Percentiles rank a stretch among this genome's conserved stretches.
Evolutionary conservation across 768 basidiomycete genomes (phyloP).

Genomic region (Crepidotus variabilis): DNA sequence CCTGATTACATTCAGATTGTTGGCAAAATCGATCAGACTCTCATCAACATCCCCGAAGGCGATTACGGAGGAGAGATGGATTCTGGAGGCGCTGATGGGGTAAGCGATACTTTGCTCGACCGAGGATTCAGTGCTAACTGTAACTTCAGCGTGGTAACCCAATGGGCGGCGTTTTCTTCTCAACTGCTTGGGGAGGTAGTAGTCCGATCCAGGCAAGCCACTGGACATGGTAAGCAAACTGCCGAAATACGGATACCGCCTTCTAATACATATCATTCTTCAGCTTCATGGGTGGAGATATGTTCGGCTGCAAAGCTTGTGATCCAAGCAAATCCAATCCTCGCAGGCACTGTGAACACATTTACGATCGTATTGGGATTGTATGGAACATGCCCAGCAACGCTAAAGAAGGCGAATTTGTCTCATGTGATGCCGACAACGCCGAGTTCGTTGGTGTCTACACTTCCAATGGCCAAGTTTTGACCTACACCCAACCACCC

Average conservation of each 20-base stretch:
- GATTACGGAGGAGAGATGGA: slow-evolving; percentile 78
- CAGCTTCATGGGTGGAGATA: slow-evolving; percentile 23
- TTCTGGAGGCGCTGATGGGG: slow-evolving; percentile 63
- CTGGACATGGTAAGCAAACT: slow-evolving; percentile 65
- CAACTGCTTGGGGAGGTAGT: slow-evolving; percentile 44
- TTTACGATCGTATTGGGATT: slow-evolving; percentile 73
- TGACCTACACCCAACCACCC: slow-evolving; percentile 39
- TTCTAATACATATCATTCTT: slow-evolving; percentile 46
- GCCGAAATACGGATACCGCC: slow-evolving; percentile 52
- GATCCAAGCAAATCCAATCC: slow-evolving; percentile 49
- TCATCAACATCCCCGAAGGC: slow-evolving; percentile 43
- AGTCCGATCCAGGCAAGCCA: slow-evolving; percentile 51
- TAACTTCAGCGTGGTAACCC: slow-evolving; percentile 66
- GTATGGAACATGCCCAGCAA: slow-evolving; percentile 66
- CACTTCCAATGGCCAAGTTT: slow-evolving; percentile 21
- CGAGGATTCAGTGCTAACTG: background rate
- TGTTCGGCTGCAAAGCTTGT: slow-evolving; percentile 73
- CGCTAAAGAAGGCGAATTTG: slow-evolving; percentile 56
- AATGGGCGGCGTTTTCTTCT: slow-evolving; percentile 65
- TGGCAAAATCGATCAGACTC: slow-evolving; percentile 60
- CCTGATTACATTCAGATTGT: slow-evolving; percentile 57
- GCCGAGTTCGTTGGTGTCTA: slow-evolving; percentile 53
- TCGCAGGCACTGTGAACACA: slow-evolving; percentile 59
- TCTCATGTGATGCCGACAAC: slow-evolving; percentile 60
- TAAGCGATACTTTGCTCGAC: slow-evolving; percentile 6